phyloP scores from a whole-genome alignment of 257 asterid genomes.

The Solanum megistacrolobum region DNA sequence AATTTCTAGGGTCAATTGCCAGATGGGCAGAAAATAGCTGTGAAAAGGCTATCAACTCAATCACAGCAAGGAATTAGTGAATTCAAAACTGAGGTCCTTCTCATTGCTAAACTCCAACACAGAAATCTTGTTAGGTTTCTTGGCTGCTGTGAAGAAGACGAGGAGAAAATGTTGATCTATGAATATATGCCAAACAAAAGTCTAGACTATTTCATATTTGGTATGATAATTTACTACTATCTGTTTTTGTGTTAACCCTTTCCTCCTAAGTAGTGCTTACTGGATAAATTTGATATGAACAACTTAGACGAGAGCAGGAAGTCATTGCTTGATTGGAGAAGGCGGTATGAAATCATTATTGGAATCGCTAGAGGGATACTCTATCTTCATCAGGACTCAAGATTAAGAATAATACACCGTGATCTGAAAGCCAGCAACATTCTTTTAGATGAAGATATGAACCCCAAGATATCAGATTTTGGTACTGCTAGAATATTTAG shows the following conservation, averaged over 20 bases:
- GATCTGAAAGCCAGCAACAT: constrained; percentile 13
- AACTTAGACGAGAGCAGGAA: neutral
- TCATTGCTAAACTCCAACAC: constrained; percentile 25
- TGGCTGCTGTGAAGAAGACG: constrained; percentile 18
- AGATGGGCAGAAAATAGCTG: constrained; percentile 18
- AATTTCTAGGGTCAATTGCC: constrained; percentile 9
- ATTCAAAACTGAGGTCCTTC: constrained; percentile 22
- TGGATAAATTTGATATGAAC: neutral
- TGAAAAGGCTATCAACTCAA: constrained; percentile 17
- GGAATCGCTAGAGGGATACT: constrained; percentile 15
- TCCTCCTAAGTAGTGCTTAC: neutral
- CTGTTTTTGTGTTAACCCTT: neutral
- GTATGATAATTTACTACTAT: constrained; percentile 1
- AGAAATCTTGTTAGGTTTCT: constrained; percentile 22
- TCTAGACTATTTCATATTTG: constrained; percentile 22
- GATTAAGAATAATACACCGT: constrained; percentile 9
- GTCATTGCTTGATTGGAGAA: constrained; percentile 4
- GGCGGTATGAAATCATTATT: constrained; percentile 1
- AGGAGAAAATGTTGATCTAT: constrained; percentile 25
- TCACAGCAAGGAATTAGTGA: constrained; percentile 20
- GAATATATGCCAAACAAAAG: constrained; percentile 27
- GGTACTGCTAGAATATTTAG: constrained; percentile 4
- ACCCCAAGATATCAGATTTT: constrained; percentile 15
- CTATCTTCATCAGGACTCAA: constrained; percentile 13
- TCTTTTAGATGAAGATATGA: constrained; percentile 13